These are phyloP conservation scores for Paecilomyces fulvus DNA, from an alignment of 2,329 filamentous ascomycete species.

Conservation along the genomic window DNA sequence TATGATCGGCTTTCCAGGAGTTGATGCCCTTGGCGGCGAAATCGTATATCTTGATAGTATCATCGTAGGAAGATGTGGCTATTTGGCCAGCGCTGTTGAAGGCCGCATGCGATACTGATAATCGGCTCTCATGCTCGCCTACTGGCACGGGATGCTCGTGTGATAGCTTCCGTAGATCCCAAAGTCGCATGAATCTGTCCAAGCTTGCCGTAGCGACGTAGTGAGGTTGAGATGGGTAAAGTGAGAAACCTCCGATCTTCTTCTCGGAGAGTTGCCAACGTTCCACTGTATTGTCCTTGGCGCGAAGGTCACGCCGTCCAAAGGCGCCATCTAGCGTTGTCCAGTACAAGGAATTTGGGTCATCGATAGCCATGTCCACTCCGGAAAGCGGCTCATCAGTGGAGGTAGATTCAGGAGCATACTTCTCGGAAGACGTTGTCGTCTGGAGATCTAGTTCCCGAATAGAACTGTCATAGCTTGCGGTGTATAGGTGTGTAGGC, in stretches of 20 bases:
- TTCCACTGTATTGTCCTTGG: slow-evolving; percentile 47
- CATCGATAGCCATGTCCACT: slow-evolving; percentile 64
- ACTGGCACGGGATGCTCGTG: slow-evolving; percentile 58
- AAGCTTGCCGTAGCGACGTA: slow-evolving; percentile 82
- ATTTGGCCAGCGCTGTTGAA: slow-evolving; percentile 81
- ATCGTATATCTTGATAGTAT: slow-evolving; percentile 87
- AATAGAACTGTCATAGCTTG: slow-evolving; percentile 89
- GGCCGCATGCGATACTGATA: slow-evolving; percentile 87
- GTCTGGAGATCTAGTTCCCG: slow-evolving; percentile 76
- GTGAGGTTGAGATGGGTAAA: slow-evolving; percentile 72
- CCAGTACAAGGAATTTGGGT: slow-evolving; percentile 72
- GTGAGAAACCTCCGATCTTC: slow-evolving; percentile 89
- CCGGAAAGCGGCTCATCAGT: slow-evolving; percentile 75
- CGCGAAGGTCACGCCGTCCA: slow-evolving; percentile 70
- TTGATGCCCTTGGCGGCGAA: slow-evolving; percentile 51
- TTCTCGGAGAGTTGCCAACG: slow-evolving; percentile 75
- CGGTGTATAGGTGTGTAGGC: slow-evolving; percentile 66
- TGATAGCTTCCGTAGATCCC: slow-evolving; percentile 76
- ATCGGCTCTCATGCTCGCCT: slow-evolving; percentile 69
- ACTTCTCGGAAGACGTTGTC: slow-evolving; percentile 71
- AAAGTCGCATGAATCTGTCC: slow-evolving; percentile 81
- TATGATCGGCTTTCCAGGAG: slow-evolving; percentile 51
- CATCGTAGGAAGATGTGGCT: slow-evolving; percentile 89
- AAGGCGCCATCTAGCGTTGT: slow-evolving; percentile 76
- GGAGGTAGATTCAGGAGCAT: slow-evolving; percentile 60